These are phyloP conservation scores for Apiospora marii DNA, from an alignment of 2,329 filamentous ascomycete species.

Conservation along the genomic window DNA sequence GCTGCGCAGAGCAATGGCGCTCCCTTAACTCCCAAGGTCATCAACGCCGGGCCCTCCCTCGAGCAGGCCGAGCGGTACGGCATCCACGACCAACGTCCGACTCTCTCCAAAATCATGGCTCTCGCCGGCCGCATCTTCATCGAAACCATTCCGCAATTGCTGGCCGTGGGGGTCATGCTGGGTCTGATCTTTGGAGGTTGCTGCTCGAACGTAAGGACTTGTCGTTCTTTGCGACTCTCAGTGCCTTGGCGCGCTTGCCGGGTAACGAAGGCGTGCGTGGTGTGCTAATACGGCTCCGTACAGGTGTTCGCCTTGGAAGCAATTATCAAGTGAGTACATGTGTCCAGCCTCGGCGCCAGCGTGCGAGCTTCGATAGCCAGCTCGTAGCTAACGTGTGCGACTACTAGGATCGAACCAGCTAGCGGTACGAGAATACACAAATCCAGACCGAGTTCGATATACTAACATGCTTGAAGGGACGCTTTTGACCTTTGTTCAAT, in stretches of 20 bases:
- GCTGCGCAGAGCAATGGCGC: constrained; percentile 49
- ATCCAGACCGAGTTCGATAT: background rate
- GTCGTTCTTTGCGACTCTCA: background rate
- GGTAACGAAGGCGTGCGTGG: constrained; percentile 10
- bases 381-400: constrained; percentile 21
- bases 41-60: constrained; percentile 61
- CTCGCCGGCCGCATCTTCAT: constrained; percentile 61
- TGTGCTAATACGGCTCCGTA: constrained; percentile 39
- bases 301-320: constrained; percentile 96
- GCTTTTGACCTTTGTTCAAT: constrained; percentile 88
- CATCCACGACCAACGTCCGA: constrained; percentile 59
- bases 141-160: constrained; percentile 68
- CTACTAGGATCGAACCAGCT: constrained; percentile 77
- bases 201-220: constrained; percentile 80
- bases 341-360: constrained; percentile 25
- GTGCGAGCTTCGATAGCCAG: constrained; percentile 30
- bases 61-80: constrained; percentile 64
- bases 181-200: constrained; percentile 93
- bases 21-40: constrained; percentile 55
- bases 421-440: constrained; percentile 67
- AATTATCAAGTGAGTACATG: constrained; percentile 80
- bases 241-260: constrained; percentile 12
- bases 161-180: constrained; percentile 73
- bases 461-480: constrained; percentile 62
- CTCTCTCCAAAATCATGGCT: constrained; percentile 58